Evolutionary conservation across 805 yeast species (phyloP).

Genomic region (Kazachstania taianensis): DNA sequence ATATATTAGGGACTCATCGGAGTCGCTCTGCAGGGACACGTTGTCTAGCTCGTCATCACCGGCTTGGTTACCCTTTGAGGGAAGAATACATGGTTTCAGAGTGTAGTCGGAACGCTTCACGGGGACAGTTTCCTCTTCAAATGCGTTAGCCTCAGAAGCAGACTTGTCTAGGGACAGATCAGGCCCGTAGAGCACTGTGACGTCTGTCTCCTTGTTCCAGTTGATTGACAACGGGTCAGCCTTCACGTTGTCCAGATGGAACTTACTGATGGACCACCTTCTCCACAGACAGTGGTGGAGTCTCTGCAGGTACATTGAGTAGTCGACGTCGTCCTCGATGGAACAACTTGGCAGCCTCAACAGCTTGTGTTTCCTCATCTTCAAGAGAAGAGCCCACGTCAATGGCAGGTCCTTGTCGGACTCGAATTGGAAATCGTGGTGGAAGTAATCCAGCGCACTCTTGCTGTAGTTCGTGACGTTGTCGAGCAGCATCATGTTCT

Average conservation of each 20-base stretch:
- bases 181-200: slow-evolving; percentile 95
- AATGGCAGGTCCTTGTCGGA: slow-evolving; percentile 11
- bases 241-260: slow-evolving; percentile 43
- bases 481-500: slow-evolving; percentile 24
- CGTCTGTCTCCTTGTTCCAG: slow-evolving; percentile 92
- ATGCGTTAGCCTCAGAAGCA: neutral
- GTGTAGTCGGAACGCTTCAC: neutral
- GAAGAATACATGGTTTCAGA: no score
- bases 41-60: neutral
- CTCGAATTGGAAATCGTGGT: slow-evolving; percentile 12
- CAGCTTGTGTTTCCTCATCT: slow-evolving; percentile 20
- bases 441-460: slow-evolving; percentile 26
- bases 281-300: slow-evolving; percentile 87
- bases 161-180: slow-evolving; percentile 9
- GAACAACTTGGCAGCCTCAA: slow-evolving; percentile 28
- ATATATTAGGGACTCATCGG: neutral
- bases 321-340: slow-evolving; percentile 24
- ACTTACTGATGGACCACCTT: slow-evolving; percentile 82
- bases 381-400: slow-evolving; percentile 14
- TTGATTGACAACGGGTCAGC: slow-evolving; percentile 77
- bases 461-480: slow-evolving; percentile 25
- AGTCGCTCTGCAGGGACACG: neutral
- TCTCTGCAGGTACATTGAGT: slow-evolving; percentile 32
- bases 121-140: neutral
- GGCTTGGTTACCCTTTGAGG: neutral